phyloP scores from a whole-genome alignment of 176 grass and related monocot species.

The Otatea glauca region DNA sequence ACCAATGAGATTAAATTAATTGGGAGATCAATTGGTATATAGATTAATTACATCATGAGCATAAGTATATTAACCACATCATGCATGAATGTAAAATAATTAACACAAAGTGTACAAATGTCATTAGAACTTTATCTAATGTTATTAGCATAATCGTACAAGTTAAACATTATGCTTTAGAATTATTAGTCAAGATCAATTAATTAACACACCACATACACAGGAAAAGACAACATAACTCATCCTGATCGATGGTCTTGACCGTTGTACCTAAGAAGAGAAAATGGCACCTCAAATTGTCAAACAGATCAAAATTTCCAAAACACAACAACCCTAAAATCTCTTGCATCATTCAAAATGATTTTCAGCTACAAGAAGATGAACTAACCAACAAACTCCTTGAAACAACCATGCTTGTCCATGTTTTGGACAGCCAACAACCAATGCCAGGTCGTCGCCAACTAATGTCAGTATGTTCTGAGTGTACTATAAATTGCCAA shows the following conservation, averaged over 20 bases:
- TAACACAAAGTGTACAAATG: background rate
- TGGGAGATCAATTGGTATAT: background rate
- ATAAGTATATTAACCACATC: background rate
- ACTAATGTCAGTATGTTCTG: background rate
- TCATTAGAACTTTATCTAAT: background rate
- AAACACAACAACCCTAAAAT: background rate
- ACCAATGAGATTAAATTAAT: background rate
- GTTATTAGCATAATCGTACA: background rate
- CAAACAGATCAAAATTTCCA: background rate
- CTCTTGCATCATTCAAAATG: background rate
- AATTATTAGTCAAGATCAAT: background rate
- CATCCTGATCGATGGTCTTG: background rate
- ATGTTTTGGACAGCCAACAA: constrained; percentile 26
- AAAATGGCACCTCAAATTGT: background rate
- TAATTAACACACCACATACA: background rate
- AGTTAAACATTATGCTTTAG: background rate
- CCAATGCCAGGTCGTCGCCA: background rate
- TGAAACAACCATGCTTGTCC: background rate
- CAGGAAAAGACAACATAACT: background rate
- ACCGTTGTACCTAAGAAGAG: constrained; percentile 3
- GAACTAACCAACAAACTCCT: constrained; percentile 32
- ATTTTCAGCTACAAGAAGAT: constrained; percentile 18
- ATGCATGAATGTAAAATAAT: background rate
- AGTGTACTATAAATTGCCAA: constrained; percentile 24
- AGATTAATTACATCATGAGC: background rate